Evolutionary conservation across 1,139 yeast genomes (phyloP), one percentile per base, ranked within the genome.

Genomic region (Blastobotrys persicus): DNA sequence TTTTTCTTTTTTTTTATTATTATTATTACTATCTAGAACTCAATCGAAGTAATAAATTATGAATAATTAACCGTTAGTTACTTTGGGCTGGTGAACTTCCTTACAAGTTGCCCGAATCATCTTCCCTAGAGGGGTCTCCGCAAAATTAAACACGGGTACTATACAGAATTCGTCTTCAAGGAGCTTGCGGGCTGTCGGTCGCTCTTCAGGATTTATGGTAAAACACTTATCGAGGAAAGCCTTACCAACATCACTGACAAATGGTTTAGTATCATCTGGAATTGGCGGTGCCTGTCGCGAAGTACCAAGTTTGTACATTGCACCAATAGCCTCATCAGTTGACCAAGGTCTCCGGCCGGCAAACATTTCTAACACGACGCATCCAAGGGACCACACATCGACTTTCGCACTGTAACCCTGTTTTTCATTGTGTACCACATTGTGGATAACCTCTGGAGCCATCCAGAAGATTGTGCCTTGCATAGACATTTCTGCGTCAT

Each of bases 391-490:
- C 84, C 85, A 67, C 61, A 77, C 68, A 50, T 73, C 77, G 34
- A 94, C 89, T 67, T 94, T 94, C 23, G 98, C 98, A 71, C 95
- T 88, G 65, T 94, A 94, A 0, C 98, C 98, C 64, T 85, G 95
- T 57, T 85, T 86, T 49, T 82, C 84, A 59, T 85, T 86, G 60
- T 79, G 83, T 3, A 81, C 82, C 34, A 81, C 82, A 58, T 83
- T 83, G 63, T 87, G 88, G 50, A 94, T 89, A 53, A 94, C 96
- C 65, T 94, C 99, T 0, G 99, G 99, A 0, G 99, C 99, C 98
- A 94, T 94, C 98, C 98, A 94, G 65, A 91, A 94, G 2, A 94
- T 91, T 0, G 98, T 91, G 17, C 99, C 99, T 68, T 94, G 96
- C 92, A 85, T 86, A 12, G 98, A 91, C 95, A 91, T 88, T 52